Evolutionary conservation across 2,329 filamentous ascomycete genomes (phyloP).

Genomic region (Dothistroma septosporum): DNA sequence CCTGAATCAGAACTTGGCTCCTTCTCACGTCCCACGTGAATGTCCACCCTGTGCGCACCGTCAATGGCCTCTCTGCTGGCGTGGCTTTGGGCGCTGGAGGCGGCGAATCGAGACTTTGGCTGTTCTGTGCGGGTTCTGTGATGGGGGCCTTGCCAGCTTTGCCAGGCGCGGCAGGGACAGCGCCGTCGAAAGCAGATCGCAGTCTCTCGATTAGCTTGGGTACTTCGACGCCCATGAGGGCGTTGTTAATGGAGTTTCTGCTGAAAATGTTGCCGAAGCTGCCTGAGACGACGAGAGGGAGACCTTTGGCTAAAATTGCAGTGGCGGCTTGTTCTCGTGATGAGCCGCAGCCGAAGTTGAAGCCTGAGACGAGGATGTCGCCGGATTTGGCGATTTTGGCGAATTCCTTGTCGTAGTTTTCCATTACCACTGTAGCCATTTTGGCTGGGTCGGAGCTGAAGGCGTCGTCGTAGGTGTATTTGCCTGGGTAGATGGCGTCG

Average conservation of each 20-base stretch:
- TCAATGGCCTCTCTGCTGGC: conserved; percentile 53
- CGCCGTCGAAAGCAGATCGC: conserved; percentile 53
- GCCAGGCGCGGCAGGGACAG: conserved; percentile 18
- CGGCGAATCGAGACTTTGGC: conserved; percentile 50
- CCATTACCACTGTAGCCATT: conserved; percentile 90
- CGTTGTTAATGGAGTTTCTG: conserved; percentile 76
- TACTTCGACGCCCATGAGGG: conserved; percentile 67
- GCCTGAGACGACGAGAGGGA: conserved; percentile 73
- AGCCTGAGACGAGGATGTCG: conserved; percentile 81
- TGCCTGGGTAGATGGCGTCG: conserved; percentile 86
- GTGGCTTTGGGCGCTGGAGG: conserved; percentile 37
- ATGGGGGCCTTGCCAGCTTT: conserved; percentile 37
- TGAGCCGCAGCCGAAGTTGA: conserved; percentile 82
- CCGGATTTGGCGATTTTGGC: conserved; percentile 57
- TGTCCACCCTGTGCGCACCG: conserved; percentile 76
- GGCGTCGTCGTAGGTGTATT: conserved; percentile 88
- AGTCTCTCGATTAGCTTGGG: conserved; percentile 63
- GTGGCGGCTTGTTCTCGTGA: conserved; percentile 86
- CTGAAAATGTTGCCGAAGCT: conserved; percentile 83
- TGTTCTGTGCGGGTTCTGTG: conserved; percentile 50
- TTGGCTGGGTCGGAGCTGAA: conserved; percentile 66
- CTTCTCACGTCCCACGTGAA: conserved; percentile 74
- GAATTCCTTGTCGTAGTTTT: conserved; percentile 83
- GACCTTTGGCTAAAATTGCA: conserved; percentile 73
- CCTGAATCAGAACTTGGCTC: conserved; percentile 65